A percentile compares a stretch with the other conserved stretches of the same genome.
These are phyloP conservation scores for Pseudodiploospora longispora DNA, from an alignment of 2,329 filamentous ascomycete species.

Conservation along the genomic window DNA sequence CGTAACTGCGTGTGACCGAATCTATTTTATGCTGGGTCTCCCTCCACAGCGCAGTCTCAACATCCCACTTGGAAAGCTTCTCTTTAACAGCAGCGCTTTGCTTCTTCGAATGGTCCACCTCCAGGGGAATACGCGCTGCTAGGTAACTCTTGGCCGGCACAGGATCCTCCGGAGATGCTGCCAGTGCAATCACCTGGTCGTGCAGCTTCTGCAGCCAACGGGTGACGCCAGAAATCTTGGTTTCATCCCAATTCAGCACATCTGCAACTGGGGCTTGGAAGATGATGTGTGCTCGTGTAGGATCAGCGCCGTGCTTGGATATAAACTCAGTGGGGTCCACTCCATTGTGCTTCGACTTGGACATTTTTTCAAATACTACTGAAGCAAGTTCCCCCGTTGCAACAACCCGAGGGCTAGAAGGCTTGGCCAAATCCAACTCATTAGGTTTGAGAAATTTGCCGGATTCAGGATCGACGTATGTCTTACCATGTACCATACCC, in stretches of 20 bases:
- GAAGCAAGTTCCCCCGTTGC: slow-evolving; percentile 50
- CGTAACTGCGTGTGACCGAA: slow-evolving; percentile 60
- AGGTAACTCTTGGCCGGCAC: slow-evolving; percentile 28
- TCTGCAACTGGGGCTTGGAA: slow-evolving; percentile 83
- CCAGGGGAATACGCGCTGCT: slow-evolving; percentile 17
- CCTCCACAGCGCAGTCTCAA: slow-evolving; percentile 50
- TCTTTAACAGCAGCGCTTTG: slow-evolving; percentile 21
- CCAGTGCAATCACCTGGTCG: slow-evolving; percentile 39
- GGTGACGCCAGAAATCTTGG: slow-evolving; percentile 71
- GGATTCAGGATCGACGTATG: slow-evolving; percentile 64
- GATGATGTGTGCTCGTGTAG: slow-evolving; percentile 76
- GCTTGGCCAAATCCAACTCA: slow-evolving; percentile 59
- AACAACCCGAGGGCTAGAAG: slow-evolving; percentile 50
- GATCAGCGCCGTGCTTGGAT: slow-evolving; percentile 69
- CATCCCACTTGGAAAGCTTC: slow-evolving; percentile 34
- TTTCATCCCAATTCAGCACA: slow-evolving; percentile 79
- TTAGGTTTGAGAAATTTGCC: slow-evolving; percentile 70
- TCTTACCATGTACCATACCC: slow-evolving; percentile 89
- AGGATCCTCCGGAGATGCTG: slow-evolving; percentile 8
- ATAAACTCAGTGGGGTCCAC: slow-evolving; percentile 73
- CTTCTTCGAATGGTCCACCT: slow-evolving; percentile 4
- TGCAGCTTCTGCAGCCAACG: slow-evolving; percentile 69
- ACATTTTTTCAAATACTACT: slow-evolving; percentile 83
- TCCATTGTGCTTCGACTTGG: slow-evolving; percentile 88
- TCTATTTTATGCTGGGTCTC: slow-evolving; percentile 58